Percentiles rank a stretch among this genome's conserved stretches.
Evolutionary conservation across 2,329 filamentous ascomycete genomes (phyloP).

Genomic region (Exophiala sp.): DNA sequence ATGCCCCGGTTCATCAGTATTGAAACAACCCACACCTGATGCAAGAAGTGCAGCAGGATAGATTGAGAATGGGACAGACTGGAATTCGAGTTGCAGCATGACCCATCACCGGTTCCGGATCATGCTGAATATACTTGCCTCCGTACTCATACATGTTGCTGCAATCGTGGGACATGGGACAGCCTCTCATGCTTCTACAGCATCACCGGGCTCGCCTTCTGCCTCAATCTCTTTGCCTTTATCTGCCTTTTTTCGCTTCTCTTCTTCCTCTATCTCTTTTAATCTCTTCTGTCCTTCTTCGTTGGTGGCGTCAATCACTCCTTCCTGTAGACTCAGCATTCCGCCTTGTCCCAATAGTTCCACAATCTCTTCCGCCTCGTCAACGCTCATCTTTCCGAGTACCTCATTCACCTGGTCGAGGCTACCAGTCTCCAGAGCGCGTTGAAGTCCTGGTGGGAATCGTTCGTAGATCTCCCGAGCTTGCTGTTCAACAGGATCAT

Average conservation of each 20-base stretch:
- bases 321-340: constrained; percentile 85
- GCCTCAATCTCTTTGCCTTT: constrained; percentile 4
- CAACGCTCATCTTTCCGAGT: constrained; percentile 80
- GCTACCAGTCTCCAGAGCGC: constrained; percentile 81
- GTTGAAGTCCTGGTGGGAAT: constrained; percentile 76
- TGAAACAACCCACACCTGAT: too few relatives aligned
- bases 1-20: too few relatives aligned
- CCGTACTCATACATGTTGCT: too few relatives aligned
- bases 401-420: constrained; percentile 87
- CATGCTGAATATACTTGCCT: too few relatives aligned
- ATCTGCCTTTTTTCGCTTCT: constrained; percentile 32
- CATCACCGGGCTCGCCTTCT: constrained; percentile 24
- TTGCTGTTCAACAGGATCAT: constrained; percentile 59
- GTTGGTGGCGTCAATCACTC: constrained; percentile 93
- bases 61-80: too few relatives aligned
- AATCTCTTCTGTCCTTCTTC: constrained; percentile 76
- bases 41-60: too few relatives aligned
- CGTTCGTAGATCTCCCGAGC: constrained; percentile 74
- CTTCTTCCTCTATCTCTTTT: constrained; percentile 67
- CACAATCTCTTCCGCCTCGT: constrained; percentile 82
- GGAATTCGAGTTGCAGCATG: too few relatives aligned
- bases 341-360: constrained; percentile 77
- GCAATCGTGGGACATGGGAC: background rate
- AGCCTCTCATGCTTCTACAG: constrained; percentile 13
- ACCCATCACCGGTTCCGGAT: too few relatives aligned